Evolutionary conservation across 441 rosid species (phyloP).

Genomic region (Bocquillonia castaneifolia): DNA sequence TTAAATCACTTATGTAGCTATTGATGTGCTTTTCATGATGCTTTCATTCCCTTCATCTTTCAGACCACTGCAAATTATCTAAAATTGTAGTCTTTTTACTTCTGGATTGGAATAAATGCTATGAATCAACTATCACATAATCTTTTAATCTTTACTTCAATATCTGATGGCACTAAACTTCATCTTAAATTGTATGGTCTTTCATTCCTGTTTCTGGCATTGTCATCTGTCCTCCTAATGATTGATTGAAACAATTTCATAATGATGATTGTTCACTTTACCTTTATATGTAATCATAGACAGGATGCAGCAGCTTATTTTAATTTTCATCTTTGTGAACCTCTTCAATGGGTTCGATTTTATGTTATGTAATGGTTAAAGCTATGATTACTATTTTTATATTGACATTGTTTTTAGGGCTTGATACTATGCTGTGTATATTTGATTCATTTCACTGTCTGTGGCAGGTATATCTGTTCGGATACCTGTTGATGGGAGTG

Average conservation of each 20-base stretch:
- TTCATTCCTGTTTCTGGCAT: not conserved
- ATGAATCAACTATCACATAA: not conserved
- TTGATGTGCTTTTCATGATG: not conserved
- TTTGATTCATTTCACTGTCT: slow-evolving; percentile 29
- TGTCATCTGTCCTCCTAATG: not conserved
- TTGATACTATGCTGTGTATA: not conserved
- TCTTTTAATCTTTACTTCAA: not conserved
- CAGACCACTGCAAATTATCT: not conserved
- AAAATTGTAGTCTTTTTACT: not conserved
- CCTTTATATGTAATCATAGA: not conserved
- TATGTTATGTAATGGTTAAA: not conserved
- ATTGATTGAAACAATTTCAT: not conserved
- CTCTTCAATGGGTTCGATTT: not conserved
- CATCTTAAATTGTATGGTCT: not conserved
- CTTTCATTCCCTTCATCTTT: not conserved
- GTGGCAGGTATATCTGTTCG: slow-evolving; percentile 58
- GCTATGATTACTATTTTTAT: not conserved
- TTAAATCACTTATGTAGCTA: not conserved
- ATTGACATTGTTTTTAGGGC: not conserved
- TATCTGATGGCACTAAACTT: not conserved
- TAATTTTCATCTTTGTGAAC: not conserved
- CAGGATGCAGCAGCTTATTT: not conserved
- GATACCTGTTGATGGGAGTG: slow-evolving; percentile 57
- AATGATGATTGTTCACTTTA: not conserved
- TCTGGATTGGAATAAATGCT: not conserved